These are phyloP conservation scores for Penicillium daleae DNA, from an alignment of 495 filamentous ascomycete genomes.

Conservation along the genomic window DNA sequence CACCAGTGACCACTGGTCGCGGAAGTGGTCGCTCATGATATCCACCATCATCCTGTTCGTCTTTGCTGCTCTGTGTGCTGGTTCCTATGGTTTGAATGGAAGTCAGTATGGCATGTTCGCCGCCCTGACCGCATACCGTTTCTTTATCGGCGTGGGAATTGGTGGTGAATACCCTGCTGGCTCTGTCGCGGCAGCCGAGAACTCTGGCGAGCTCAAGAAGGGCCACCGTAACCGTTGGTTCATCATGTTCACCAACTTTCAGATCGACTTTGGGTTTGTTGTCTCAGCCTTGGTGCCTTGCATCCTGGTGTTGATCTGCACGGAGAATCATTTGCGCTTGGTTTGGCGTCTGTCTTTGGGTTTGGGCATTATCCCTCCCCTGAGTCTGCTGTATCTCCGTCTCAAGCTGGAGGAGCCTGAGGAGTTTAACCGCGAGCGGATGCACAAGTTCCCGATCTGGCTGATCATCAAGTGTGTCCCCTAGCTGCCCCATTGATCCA, in stretches of 20 bases:
- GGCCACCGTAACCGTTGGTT: slow-evolving; percentile 91
- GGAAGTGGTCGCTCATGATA: slow-evolving; percentile 77
- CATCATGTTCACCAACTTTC: slow-evolving; percentile 88
- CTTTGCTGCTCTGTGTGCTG: slow-evolving; percentile 78
- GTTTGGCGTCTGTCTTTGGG: slow-evolving; percentile 80
- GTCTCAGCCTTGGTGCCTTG: slow-evolving; percentile 73
- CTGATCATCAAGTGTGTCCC: slow-evolving; percentile 53
- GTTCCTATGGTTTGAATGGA: slow-evolving; percentile 71
- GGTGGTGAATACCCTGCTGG: slow-evolving; percentile 89
- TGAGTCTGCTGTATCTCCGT: slow-evolving; percentile 74
- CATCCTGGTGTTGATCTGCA: slow-evolving; percentile 70
- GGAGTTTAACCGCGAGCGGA: slow-evolving; percentile 68
- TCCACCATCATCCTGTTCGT: slow-evolving; percentile 83
- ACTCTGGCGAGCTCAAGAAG: slow-evolving; percentile 75
- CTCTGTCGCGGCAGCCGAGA: slow-evolving; percentile 81
- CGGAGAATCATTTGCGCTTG: slow-evolving; percentile 68
- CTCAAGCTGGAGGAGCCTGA: slow-evolving; percentile 80
- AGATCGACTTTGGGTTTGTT: slow-evolving; percentile 83
- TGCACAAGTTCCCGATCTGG: slow-evolving; percentile 55
- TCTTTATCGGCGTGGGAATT: slow-evolving; percentile 70
- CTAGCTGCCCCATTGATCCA: neutral
- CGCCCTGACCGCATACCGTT: slow-evolving; percentile 82
- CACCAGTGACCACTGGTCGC: slow-evolving; percentile 79
- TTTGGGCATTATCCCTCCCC: slow-evolving; percentile 77
- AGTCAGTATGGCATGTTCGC: slow-evolving; percentile 70